Conservation (phyloP, 2,329 filamentous ascomycete species). For the Neonectria neomacrospora region DNA sequence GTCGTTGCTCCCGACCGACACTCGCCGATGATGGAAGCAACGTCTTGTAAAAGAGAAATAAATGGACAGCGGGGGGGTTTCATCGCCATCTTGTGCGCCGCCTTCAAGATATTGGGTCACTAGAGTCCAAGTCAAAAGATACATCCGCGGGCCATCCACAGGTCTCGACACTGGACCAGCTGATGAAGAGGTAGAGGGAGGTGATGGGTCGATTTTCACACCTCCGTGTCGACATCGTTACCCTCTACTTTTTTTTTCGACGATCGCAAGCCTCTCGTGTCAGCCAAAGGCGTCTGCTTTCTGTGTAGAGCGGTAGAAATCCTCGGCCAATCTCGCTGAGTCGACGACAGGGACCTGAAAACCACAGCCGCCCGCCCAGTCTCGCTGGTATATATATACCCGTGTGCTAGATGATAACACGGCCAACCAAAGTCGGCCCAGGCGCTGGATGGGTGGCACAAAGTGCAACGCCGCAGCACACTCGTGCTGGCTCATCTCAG, state of each 20-base stretch:
- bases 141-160: neutral
- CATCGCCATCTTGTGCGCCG: neutral
- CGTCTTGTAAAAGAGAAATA: neutral
- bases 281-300: neutral
- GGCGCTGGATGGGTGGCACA: constrained; percentile 37
- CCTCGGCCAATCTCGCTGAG: neutral
- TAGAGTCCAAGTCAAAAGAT: neutral
- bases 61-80: neutral
- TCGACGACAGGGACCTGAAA: constrained; percentile 5
- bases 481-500: constrained; percentile 42
- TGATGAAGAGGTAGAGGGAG: neutral
- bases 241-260: neutral
- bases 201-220: neutral
- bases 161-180: neutral
- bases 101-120: neutral
- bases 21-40: neutral
- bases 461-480: constrained; percentile 35
- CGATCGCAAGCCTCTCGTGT: neutral
- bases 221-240: neutral
- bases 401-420: constrained; percentile 11
- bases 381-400: neutral
- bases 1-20: neutral
- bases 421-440: constrained; percentile 19
- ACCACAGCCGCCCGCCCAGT: constrained; percentile 1
- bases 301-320: too few species aligned